These are phyloP conservation scores for Neurospora sublineolata DNA, from an alignment of 495 filamentous ascomycete species.

Conservation along the genomic window DNA sequence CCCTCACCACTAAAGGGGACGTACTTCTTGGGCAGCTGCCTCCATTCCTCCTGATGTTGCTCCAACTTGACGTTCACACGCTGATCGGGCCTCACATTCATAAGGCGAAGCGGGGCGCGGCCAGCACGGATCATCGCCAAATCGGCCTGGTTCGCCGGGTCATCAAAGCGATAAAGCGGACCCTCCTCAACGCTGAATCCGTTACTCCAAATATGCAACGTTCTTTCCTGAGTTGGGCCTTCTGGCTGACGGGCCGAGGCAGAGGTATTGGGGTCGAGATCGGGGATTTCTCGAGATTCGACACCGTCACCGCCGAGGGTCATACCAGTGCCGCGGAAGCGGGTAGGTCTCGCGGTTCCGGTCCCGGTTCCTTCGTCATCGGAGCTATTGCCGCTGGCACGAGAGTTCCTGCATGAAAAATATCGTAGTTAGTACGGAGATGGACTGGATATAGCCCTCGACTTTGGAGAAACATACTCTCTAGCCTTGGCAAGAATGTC, in stretches of 20 bases:
- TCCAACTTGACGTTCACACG: constrained; percentile 84
- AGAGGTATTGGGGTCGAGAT: constrained; percentile 42
- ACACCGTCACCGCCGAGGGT: constrained; percentile 86
- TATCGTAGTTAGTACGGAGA: not conserved
- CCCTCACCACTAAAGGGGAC: constrained; percentile 77
- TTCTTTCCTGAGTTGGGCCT: constrained; percentile 46
- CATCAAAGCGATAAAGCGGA: constrained; percentile 76
- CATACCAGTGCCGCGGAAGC: constrained; percentile 71
- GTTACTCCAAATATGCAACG: constrained; percentile 83
- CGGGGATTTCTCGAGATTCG: constrained; percentile 60
- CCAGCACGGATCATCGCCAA: constrained; percentile 78
- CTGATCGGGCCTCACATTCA: constrained; percentile 78
- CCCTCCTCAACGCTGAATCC: constrained; percentile 95
- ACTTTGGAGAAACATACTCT: constrained; percentile 40
- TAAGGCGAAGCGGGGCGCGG: constrained; percentile 73
- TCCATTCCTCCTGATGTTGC: constrained; percentile 76
- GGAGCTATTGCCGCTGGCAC: constrained; percentile 38
- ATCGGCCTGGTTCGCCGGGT: constrained; percentile 72
- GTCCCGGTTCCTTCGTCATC: constrained; percentile 37
- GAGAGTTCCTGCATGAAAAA: constrained; percentile 1
- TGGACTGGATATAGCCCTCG: not conserved
- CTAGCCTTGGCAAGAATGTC: constrained; percentile 76
- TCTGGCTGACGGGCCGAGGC: constrained; percentile 13
- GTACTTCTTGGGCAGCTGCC: constrained; percentile 70
- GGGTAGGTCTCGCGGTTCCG: constrained; percentile 33